Base-by-base conservation (phyloP, 1,139 yeast genomes). In the Taphrina pruni region DNA sequence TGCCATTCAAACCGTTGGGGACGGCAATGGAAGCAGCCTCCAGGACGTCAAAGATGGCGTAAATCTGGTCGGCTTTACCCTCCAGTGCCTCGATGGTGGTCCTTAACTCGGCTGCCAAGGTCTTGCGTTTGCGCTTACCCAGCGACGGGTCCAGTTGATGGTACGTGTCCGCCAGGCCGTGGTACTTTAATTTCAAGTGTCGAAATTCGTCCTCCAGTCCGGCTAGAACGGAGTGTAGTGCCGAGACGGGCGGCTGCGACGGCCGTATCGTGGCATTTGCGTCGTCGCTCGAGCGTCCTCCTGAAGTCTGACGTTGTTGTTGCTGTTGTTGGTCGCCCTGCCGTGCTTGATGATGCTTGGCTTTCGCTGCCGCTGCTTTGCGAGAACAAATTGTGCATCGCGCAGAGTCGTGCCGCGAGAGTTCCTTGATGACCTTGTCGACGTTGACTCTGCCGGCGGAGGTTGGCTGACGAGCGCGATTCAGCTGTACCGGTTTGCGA, bases 21-120 rank as follows among this genome's bases (percentile, higher is more conserved):
- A 4, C 32, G 4, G 32, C 4, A 12, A 54, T 32, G 12, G 51
- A 39, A 9, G 69, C 66, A 11, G 75, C 77, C 51, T 76, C 73
- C 57, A 75, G 67, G 20, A 76, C 74, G 73, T 75, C 76, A 72
- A 75, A 75, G 72, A 77, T 69, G 38, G 78, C 77, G 65, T 77
- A 77, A 9, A 77, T 77, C 68, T 77, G 77, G 65, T 77, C 78
- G 7, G 79, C 77, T 62, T 77, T 76, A 55, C 70, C 74, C 71
- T 77, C 79, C 68, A 77, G 73, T 48, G 73, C 74, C 46, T 75
- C 75, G 32, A 77, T 73, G 6, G 75, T 60, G 1, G 60, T 68
- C 57, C 73, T 73, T 65, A 77, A 62, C 17, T 71, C 69, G 14
- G 52, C 70, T 9, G 77, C 78, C 50, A 77, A 60, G 17, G 72